Percentiles rank a stretch among this genome's conserved stretches.
Evolutionary conservation across 306 rosid genomes (phyloP).

Genomic region (Lithocarpus polystachyus): DNA sequence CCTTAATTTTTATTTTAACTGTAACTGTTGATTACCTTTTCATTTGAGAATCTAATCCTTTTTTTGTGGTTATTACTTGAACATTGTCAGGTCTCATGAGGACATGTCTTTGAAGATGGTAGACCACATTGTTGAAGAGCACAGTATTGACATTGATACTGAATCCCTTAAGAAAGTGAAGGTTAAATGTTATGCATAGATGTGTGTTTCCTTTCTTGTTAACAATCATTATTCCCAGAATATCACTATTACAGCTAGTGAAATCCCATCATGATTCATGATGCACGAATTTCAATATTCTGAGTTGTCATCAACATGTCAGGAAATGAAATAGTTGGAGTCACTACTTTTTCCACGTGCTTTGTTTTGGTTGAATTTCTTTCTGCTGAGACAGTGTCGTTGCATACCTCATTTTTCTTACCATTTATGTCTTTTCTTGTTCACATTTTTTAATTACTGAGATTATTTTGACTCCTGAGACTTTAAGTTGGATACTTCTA

Average conservation of each 20-base stretch:
- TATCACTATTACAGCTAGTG: neutral
- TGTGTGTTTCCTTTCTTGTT: constrained; percentile 3
- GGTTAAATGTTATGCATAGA: constrained; percentile 21
- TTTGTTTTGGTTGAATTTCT: neutral
- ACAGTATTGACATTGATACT: constrained; percentile 39
- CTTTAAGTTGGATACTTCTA: constrained; percentile 2
- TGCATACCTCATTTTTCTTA: constrained; percentile 15
- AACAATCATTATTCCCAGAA: neutral
- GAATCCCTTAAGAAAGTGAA: constrained; percentile 39
- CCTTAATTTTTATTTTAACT: neutral
- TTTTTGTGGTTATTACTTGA: constrained; percentile 7
- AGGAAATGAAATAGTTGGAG: neutral
- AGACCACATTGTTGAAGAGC: constrained; percentile 46
- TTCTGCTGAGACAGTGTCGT: neutral
- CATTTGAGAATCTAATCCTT: constrained; percentile 11
- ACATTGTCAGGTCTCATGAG: constrained; percentile 46
- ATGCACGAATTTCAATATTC: constrained; percentile 2
- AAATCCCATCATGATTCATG: constrained; percentile 7
- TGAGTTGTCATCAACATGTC: neutral
- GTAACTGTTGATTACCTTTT: neutral
- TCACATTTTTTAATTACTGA: neutral
- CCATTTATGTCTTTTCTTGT: neutral
- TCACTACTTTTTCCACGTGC: neutral
- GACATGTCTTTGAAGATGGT: constrained; percentile 51
- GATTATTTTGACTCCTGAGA: constrained; percentile 5